A percentile compares a stretch with the other conserved stretches of the same genome.
phyloP scores from a whole-genome alignment of 306 rosid genomes.

The Fragaria iinumae region DNA sequence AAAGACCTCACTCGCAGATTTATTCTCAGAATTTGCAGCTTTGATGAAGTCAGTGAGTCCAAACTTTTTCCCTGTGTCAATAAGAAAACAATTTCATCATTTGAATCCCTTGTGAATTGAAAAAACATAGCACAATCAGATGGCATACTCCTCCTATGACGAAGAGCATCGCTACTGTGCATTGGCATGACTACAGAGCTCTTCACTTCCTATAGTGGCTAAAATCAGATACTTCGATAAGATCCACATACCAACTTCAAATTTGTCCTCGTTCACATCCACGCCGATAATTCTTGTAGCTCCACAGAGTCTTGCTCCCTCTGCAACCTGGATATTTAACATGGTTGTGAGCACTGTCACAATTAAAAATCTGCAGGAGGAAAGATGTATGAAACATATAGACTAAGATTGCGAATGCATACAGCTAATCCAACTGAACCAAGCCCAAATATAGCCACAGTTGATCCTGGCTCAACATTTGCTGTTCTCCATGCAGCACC shows the following conservation, averaged over 20 bases:
- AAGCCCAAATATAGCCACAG: slow-evolving; percentile 77
- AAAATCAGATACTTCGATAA: neutral
- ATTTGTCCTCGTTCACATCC: slow-evolving; percentile 64
- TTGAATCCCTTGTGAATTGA: neutral
- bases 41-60: slow-evolving; percentile 69
- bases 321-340: slow-evolving; percentile 61
- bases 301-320: slow-evolving; percentile 88
- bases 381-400: neutral
- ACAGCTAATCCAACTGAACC: slow-evolving; percentile 90
- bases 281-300: slow-evolving; percentile 79
- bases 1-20: slow-evolving; percentile 70
- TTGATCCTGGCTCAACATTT: slow-evolving; percentile 65
- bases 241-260: slow-evolving; percentile 55
- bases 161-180: neutral
- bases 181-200: neutral
- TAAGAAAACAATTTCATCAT: neutral
- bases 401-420: slow-evolving; percentile 18
- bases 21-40: slow-evolving; percentile 39
- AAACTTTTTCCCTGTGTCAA: slow-evolving; percentile 60
- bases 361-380: neutral
- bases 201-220: neutral
- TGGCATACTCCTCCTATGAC: neutral
- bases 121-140: neutral
- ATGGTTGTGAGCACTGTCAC: slow-evolving; percentile 8
- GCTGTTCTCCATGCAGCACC: slow-evolving; percentile 95